Percentiles rank a stretch among this genome's conserved stretches.
Evolutionary conservation across 192 early-diverging fungal species (phyloP).

Genomic region (Backusella luteola): DNA sequence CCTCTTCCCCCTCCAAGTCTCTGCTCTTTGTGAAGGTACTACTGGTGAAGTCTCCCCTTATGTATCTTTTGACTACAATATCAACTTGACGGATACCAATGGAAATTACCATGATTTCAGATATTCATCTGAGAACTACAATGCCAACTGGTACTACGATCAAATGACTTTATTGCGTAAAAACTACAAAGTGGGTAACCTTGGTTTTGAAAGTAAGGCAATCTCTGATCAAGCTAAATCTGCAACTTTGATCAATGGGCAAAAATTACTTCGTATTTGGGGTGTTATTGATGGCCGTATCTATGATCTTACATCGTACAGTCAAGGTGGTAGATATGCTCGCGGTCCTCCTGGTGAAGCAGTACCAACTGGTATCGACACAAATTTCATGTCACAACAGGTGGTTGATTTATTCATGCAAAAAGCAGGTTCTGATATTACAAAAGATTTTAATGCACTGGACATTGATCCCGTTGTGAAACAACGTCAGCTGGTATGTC

Average conservation of each 20-base stretch:
- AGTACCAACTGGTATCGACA: conserved; percentile 29
- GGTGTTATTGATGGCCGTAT: conserved; percentile 59
- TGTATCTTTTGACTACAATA: conserved; percentile 50
- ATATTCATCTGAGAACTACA: conserved; percentile 20
- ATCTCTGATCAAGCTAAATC: conserved; percentile 52
- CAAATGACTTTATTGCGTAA: conserved; percentile 47
- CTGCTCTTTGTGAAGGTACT: conserved; percentile 58
- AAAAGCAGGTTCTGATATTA: conserved; percentile 50
- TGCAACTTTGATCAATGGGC: conserved; percentile 63
- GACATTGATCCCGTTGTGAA: conserved; percentile 19
- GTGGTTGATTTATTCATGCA: conserved; percentile 43
- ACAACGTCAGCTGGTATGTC: conserved; percentile 46
- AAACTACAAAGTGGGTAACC: conserved; percentile 55
- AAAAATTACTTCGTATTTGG: conserved; percentile 56
- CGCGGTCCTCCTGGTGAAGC: conserved; percentile 30
- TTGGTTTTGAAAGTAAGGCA: conserved; percentile 57
- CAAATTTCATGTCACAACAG: conserved; percentile 38
- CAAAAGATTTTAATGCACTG: conserved; percentile 36
- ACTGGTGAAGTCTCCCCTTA: conserved; percentile 32
- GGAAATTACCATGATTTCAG: conserved; percentile 21
- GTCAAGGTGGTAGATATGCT: conserved; percentile 40
- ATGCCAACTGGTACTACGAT: conserved; percentile 35
- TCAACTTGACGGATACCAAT: conserved; percentile 37
- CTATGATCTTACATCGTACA: conserved; percentile 67
- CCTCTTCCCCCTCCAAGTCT: conserved; percentile 59